These are phyloP conservation scores for Solanum peruvianum DNA, from an alignment of 257 asterid species.

Conservation along the genomic window DNA sequence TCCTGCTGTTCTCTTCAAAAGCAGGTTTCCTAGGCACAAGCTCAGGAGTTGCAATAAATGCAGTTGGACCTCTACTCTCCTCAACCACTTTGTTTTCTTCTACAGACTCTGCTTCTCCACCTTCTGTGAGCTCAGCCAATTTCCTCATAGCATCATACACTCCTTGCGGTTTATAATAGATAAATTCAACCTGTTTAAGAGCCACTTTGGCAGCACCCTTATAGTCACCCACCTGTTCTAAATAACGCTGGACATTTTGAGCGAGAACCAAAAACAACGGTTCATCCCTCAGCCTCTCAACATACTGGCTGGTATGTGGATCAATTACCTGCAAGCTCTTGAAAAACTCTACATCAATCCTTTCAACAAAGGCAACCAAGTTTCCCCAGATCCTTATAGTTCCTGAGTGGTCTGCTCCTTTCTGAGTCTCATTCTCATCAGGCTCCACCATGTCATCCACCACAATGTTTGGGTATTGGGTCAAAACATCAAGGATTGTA, in stretches of 20 bases:
- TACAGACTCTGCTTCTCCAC: conserved; percentile 35
- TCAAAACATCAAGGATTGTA: conserved; percentile 58
- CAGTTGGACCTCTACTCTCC: conserved; percentile 53
- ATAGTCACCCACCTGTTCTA: conserved; percentile 47
- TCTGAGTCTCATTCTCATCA: conserved; percentile 89
- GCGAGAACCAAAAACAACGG: conserved; percentile 77
- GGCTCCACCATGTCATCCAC: conserved; percentile 88
- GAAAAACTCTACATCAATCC: conserved; percentile 76
- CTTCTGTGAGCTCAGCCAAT: conserved; percentile 55
- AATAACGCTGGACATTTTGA: conserved; percentile 77
- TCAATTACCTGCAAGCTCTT: conserved; percentile 94
- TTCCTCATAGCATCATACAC: conserved; percentile 94
- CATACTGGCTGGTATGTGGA: conserved; percentile 92
- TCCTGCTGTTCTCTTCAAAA: conserved; percentile 78
- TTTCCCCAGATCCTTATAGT: conserved; percentile 91
- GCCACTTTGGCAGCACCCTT: conserved; percentile 96
- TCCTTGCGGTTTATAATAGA: conserved; percentile 90
- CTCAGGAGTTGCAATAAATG: conserved; percentile 64
- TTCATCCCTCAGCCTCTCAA: conserved; percentile 87
- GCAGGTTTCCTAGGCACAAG: conserved; percentile 78
- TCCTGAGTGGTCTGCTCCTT: conserved; percentile 60
- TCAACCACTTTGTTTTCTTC: conserved; percentile 49
- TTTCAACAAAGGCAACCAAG: conserved; percentile 82
- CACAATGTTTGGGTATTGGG: conserved; percentile 71
- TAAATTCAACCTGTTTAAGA: conserved; percentile 80